Conservation (phyloP, 805 yeast species). For the Candida anglica region DNA sequence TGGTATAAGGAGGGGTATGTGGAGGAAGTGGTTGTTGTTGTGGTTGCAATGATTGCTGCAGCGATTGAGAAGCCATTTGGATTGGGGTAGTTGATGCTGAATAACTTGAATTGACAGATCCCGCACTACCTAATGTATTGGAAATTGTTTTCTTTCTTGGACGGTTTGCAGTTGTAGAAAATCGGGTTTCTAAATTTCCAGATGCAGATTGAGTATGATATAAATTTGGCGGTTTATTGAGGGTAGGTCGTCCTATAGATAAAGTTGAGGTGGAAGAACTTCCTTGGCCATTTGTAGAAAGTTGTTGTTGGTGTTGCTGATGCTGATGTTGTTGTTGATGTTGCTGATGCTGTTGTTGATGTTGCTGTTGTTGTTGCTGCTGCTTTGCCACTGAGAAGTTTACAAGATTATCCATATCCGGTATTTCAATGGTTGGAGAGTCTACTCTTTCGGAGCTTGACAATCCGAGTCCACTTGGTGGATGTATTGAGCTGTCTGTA, state of each 20-base stretch:
- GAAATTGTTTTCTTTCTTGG: slow-evolving; percentile 39
- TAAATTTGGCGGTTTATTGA: slow-evolving; percentile 40
- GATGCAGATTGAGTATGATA: slow-evolving; percentile 43
- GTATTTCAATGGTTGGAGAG: slow-evolving; percentile 67
- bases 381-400: slow-evolving; percentile 14
- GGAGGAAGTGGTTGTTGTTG: slow-evolving; percentile 11
- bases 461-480: slow-evolving; percentile 6
- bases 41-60: too few species aligned
- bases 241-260: slow-evolving; percentile 13
- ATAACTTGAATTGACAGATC: slow-evolving; percentile 24
- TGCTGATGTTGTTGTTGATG: slow-evolving; percentile 3
- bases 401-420: slow-evolving; percentile 51
- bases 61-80: too few species aligned
- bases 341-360: too few species aligned
- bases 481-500: slow-evolving; percentile 9
- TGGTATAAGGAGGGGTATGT: slow-evolving; percentile 37
- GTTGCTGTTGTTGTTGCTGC: background rate
- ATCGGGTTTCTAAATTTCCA: slow-evolving; percentile 30
- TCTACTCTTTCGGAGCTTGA: slow-evolving; percentile 31
- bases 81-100: slow-evolving; percentile 9
- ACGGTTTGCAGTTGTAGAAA: slow-evolving; percentile 14
- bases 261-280: slow-evolving; percentile 6
- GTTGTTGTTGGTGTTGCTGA: too few species aligned
- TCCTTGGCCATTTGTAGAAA: background rate
- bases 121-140: slow-evolving; percentile 23